Percentiles rank a stretch among this genome's conserved stretches.
Evolutionary conservation across 2,329 filamentous ascomycete genomes (phyloP).

Genomic region (Aspergillus sojae): DNA sequence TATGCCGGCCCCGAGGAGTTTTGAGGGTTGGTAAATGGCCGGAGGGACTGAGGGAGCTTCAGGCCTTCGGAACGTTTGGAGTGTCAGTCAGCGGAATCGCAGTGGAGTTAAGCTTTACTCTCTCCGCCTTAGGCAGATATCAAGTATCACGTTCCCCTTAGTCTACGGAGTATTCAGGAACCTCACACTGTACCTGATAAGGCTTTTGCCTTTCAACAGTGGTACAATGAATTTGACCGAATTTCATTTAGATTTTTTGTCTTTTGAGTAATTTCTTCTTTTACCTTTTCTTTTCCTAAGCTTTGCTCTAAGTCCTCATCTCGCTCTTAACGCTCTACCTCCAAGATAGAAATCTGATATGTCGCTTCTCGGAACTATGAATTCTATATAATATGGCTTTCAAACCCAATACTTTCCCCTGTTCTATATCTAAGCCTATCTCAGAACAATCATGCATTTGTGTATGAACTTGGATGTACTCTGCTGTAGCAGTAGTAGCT

Average conservation of each 20-base stretch:
- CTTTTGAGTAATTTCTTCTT: background rate
- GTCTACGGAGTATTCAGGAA: background rate
- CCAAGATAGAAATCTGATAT: background rate
- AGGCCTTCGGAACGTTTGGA: conserved; percentile 13
- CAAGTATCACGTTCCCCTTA: conserved; percentile 1
- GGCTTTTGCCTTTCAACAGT: background rate
- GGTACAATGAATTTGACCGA: background rate
- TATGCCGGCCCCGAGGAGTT: background rate
- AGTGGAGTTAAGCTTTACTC: conserved; percentile 8
- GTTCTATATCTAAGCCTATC: too few relatives aligned
- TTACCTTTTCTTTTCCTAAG: background rate
- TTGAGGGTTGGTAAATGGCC: background rate
- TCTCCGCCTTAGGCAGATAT: conserved; percentile 10
- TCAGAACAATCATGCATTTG: too few relatives aligned
- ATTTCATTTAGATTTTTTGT: background rate
- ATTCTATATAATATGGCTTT: background rate
- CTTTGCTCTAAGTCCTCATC: background rate
- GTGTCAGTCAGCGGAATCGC: conserved; percentile 2
- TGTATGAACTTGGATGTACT: background rate
- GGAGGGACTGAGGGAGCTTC: conserved; percentile 13
- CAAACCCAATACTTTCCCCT: background rate
- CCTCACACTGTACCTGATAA: too few relatives aligned
- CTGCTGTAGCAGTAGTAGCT: background rate
- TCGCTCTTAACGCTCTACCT: background rate
- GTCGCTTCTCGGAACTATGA: background rate